Percentiles rank a stretch among this genome's conserved stretches.
Evolutionary conservation across 805 yeast genomes (phyloP).

Genomic region (Blastobotrys terrestris): DNA sequence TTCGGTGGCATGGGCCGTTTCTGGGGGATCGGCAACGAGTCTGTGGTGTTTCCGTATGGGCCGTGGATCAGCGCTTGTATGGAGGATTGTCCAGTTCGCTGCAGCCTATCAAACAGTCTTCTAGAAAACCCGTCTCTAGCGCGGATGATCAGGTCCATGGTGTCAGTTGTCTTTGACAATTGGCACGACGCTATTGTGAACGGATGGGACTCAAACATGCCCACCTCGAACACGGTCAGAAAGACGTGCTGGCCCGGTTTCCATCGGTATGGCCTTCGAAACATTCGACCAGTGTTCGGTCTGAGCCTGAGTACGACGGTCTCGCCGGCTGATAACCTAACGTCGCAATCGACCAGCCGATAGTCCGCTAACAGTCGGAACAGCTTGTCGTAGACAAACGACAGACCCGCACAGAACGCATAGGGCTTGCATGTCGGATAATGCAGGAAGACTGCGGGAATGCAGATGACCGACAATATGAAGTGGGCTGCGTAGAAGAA

Average conservation of each 20-base stretch:
- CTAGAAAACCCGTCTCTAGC: slow-evolving; percentile 29
- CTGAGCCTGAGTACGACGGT: slow-evolving; percentile 16
- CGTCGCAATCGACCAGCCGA: slow-evolving; percentile 12
- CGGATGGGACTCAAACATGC: slow-evolving; percentile 21
- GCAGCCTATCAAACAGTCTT: slow-evolving; percentile 12
- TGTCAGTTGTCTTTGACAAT: slow-evolving; percentile 5
- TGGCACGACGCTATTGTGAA: slow-evolving; percentile 22
- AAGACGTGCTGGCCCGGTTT: slow-evolving; percentile 22
- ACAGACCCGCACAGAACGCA: slow-evolving; percentile 17
- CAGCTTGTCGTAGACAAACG: slow-evolving; percentile 20
- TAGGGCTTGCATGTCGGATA: slow-evolving; percentile 19
- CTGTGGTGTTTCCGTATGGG: slow-evolving; percentile 21
- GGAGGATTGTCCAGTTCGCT: slow-evolving; percentile 4
- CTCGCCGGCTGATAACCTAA: slow-evolving; percentile 16
- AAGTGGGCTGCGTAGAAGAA: slow-evolving; percentile 20
- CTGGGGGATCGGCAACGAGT: not conserved
- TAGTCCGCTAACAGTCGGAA: slow-evolving; percentile 16
- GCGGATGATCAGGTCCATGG: slow-evolving; percentile 26
- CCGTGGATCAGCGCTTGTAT: slow-evolving; percentile 20
- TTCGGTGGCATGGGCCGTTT: not conserved
- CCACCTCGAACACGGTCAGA: slow-evolving; percentile 18
- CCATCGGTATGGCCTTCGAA: slow-evolving; percentile 14
- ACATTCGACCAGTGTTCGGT: not conserved
- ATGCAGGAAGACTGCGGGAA: slow-evolving; percentile 20
- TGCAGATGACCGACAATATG: slow-evolving; percentile 13